phyloP scores from a whole-genome alignment of 2,329 filamentous ascomycete species.

The Xylaria sp. region DNA sequence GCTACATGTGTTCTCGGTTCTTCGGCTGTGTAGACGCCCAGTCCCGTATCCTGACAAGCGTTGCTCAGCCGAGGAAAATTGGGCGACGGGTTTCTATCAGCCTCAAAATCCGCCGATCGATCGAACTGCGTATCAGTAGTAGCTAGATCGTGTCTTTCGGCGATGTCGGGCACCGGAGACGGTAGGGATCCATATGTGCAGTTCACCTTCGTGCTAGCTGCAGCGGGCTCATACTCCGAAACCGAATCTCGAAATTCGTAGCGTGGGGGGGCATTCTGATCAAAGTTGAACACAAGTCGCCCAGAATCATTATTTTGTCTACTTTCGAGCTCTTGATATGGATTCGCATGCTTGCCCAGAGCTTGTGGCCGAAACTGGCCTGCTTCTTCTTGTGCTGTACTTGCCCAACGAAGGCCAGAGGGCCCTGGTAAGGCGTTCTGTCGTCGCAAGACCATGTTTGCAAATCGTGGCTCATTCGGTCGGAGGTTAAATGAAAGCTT shows the following conservation, averaged over 20 bases:
- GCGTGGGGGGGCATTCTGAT: slow-evolving; percentile 29
- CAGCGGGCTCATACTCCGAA: slow-evolving; percentile 33
- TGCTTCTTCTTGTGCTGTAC: not conserved
- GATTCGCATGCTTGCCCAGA: slow-evolving; percentile 26
- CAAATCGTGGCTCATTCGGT: slow-evolving; percentile 29
- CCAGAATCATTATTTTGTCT: slow-evolving; percentile 14
- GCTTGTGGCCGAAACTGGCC: slow-evolving; percentile 13
- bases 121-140: slow-evolving; percentile 4
- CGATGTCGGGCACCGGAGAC: not conserved
- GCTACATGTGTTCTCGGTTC: slow-evolving; percentile 4
- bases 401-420: slow-evolving; percentile 22
- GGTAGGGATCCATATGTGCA: slow-evolving; percentile 16
- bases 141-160: not conserved
- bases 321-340: slow-evolving; percentile 22
- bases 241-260: slow-evolving; percentile 42
- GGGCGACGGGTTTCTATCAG: not conserved
- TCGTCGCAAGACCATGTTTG: slow-evolving; percentile 23
- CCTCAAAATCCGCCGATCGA: slow-evolving; percentile 2
- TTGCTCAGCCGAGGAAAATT: not conserved
- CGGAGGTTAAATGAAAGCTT: slow-evolving; percentile 23
- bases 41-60: not conserved
- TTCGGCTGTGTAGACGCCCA: slow-evolving; percentile 5
- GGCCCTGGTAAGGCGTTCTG: slow-evolving; percentile 29
- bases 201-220: slow-evolving; percentile 24
- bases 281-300: slow-evolving; percentile 29